Percentiles rank a stretch among this genome's conserved stretches.
These are phyloP conservation scores for Casuarina equisetifolia DNA, from an alignment of 306 rosid genomes.

Conservation along the genomic window DNA sequence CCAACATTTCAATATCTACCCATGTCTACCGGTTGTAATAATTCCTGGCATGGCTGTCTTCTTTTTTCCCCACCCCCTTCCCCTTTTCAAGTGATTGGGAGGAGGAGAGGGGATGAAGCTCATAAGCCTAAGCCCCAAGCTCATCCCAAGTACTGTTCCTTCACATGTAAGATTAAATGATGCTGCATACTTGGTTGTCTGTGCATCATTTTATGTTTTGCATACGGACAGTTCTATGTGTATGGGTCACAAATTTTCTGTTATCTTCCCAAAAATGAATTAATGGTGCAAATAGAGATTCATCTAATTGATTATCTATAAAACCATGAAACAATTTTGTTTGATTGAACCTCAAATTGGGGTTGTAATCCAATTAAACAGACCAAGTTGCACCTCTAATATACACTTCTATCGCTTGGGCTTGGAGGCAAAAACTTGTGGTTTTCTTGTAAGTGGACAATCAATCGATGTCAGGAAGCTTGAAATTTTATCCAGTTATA, in stretches of 20 bases:
- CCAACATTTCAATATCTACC: not conserved
- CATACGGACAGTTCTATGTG: not conserved
- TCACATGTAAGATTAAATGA: not conserved
- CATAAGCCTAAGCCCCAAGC: not conserved
- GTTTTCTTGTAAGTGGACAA: not conserved
- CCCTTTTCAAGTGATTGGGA: not conserved
- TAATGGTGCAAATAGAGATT: not conserved
- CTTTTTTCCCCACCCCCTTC: not conserved
- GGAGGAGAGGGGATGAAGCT: not conserved
- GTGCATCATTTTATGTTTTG: not conserved
- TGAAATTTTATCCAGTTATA: not conserved
- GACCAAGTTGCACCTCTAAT: not conserved
- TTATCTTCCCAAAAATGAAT: not conserved
- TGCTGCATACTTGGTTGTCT: not conserved
- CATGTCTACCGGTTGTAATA: not conserved
- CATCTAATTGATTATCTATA: not conserved
- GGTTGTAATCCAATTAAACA: constrained; percentile 1
- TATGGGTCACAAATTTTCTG: not conserved
- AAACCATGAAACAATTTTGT: not conserved
- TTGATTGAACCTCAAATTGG: not conserved
- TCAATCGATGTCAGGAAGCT: not conserved
- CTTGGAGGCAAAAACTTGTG: not conserved
- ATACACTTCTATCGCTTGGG: not conserved
- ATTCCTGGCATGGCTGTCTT: not conserved
- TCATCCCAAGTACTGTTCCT: not conserved